Base-by-base conservation (phyloP, 2,329 filamentous ascomycete genomes). In the Cordyceps cicadae region DNA sequence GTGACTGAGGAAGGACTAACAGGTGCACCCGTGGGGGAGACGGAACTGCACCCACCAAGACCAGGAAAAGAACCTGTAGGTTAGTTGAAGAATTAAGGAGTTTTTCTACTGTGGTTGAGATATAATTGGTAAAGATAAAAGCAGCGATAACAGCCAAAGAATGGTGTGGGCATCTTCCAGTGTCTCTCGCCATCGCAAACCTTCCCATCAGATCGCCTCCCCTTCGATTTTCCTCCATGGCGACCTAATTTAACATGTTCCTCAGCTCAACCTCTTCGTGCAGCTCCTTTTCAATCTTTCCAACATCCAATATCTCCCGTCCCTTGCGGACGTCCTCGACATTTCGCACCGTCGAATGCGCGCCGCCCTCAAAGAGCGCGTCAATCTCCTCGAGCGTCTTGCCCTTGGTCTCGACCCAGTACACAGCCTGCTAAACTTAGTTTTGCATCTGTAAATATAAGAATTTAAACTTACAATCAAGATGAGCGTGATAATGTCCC, bases 371-470 rank as follows among this genome's bases (percentile, higher is more conserved):
- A 45, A 70, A 69, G 8, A 70, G 62, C 0, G 63, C 70, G 9
- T 76, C 73, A 7, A 77, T 70, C 64, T 79, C 77, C 65, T 79
- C 77, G 5, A 79, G 67, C 0, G 76, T 77, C 63, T 73, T 74
- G 45, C 74, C 76, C 62, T 77, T 77, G 17, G 76, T 78, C 67
- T 79, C 76, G 26, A 66, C 66, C 66, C 65, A 68, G 51, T 60
- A 68, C 9, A 65, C 51, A 14, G 61, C 57, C 61, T 60, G 21
- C 0, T 43, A 21, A n/a, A 32, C 11, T 60, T 29, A 57, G 37
- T 2, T 21, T 32, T 24, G 12, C 15, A 14, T 41, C 26, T 7
- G 3, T 5, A 29, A 29, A 12, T 9, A 19, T 12, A 5, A 9
- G 14, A 11, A 8, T 5, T 7, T 5, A 29, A 29, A 50, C 61